Base-by-base conservation (phyloP, 129 eudicot genomes). In the Lactuca saligna region DNA sequence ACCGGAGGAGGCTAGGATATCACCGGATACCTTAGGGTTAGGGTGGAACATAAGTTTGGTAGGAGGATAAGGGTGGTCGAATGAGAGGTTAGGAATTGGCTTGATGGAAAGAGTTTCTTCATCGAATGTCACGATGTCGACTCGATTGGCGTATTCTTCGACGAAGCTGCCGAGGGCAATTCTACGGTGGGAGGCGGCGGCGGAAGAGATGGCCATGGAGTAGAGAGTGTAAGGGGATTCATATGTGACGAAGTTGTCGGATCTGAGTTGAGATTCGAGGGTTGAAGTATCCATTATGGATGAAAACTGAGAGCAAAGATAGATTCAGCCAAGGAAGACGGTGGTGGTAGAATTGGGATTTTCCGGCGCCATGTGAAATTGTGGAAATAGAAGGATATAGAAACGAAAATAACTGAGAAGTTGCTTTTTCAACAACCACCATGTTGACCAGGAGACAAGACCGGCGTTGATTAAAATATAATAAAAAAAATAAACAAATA, bases 81-180 rank as follows among this genome's bases (percentile, higher is more conserved):
- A 74, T 37, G 87, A 82, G 76, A 80, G 82, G 12, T 39, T 70
- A 12, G 95, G 91, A 63, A 55, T 58, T 46, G 78, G 72, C 13
- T 68, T 78, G 46, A 84, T 17, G 71, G 91, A 7, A 0, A 80
- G 81, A 15, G 84, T 57, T 3, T 87, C 74, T 15, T 81, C 81
- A 54, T 84, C 78, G 75, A 90, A 87, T 0, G 87, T 55, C 29
- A 87, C 68, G 64, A 90, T 64, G 68, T 87, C 81, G 74, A 90
- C 87, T 8, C 80, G 82, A 54, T 90, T 85, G 61, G 76, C 67
- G 78, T 66, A 74, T 11, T 87, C 89, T 70, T 90, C 95, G 71
- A 87, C 51, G 80, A 87, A 90, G 79, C 86, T 87, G n/a, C 91
- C 91, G 80, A 87, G 70, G 66, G 97, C 91, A 79, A 90, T 58